Evolutionary conservation across 352 stramenopile species (phyloP).

Genomic region (Pythium scleroteichum): DNA sequence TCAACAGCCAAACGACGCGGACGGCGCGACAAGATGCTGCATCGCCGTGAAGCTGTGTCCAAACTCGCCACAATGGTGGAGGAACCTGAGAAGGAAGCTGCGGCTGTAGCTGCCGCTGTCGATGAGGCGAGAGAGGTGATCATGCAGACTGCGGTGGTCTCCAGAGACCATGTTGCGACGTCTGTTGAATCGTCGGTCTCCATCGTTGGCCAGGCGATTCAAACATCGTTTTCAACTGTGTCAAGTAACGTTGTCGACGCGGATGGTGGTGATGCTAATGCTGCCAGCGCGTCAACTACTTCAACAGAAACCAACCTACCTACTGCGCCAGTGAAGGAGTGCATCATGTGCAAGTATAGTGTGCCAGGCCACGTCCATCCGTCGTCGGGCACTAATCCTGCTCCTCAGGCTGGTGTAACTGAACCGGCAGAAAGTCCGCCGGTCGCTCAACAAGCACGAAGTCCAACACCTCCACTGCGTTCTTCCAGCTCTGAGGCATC

Average conservation of each 20-base stretch:
- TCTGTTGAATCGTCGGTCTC: too few species aligned
- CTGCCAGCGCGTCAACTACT: neutral
- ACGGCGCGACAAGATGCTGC: conserved; percentile 21
- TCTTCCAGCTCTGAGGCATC: neutral
- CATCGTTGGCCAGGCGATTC: too few species aligned
- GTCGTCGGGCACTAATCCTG: neutral
- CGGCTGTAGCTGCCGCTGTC: neutral
- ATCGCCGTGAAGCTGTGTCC: conserved; percentile 19
- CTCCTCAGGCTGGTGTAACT: too few species aligned
- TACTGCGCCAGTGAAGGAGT: conserved; percentile 12
- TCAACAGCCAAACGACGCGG: conserved; percentile 4
- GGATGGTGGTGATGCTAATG: neutral
- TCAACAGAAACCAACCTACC: neutral
- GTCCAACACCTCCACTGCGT: neutral
- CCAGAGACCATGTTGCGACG: too few species aligned
- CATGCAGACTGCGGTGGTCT: neutral
- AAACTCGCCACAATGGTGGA: conserved; percentile 31
- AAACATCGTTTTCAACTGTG: too few species aligned
- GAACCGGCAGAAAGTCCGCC: neutral
- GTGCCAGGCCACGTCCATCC: conserved; percentile 28
- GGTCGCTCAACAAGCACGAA: neutral
- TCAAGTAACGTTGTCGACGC: neutral
- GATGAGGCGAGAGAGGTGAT: neutral
- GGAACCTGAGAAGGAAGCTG: conserved; percentile 22
- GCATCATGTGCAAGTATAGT: conserved; percentile 34